These are phyloP conservation scores for Solanum hybrid DNA, from an alignment of 305 asterid genomes.

Conservation along the genomic window DNA sequence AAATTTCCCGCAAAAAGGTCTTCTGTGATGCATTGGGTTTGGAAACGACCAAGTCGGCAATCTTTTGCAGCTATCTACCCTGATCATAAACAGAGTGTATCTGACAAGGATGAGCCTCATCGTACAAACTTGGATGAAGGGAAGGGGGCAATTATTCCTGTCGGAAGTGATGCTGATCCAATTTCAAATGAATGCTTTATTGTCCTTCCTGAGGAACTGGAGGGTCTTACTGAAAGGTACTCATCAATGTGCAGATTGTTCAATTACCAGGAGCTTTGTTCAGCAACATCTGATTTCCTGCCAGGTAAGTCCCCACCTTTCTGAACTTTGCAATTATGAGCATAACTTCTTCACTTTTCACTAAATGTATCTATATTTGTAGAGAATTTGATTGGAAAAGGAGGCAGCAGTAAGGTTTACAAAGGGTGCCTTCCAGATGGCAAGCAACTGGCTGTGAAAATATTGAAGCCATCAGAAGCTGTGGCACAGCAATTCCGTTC, in stretches of 20 bases:
- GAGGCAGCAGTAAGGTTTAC: constrained; percentile 85
- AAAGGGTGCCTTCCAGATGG: constrained; percentile 59
- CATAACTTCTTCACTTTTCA: not conserved
- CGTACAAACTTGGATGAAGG: constrained; percentile 23
- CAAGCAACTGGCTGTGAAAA: constrained; percentile 63
- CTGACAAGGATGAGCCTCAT: constrained; percentile 24
- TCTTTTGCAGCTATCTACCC: constrained; percentile 61
- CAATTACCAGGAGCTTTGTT: constrained; percentile 58
- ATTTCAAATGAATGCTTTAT: constrained; percentile 11
- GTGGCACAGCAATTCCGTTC: constrained; percentile 61
- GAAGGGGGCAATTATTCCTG: constrained; percentile 29
- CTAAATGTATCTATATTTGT: constrained; percentile 19
- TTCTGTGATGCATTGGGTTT: constrained; percentile 43
- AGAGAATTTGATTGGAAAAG: constrained; percentile 77
- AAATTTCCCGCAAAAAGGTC: constrained; percentile 35
- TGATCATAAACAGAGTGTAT: constrained; percentile 43
- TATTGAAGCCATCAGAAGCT: constrained; percentile 61
- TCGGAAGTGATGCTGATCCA: constrained; percentile 20
- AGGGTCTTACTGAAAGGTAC: constrained; percentile 46
- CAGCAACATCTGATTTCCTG: constrained; percentile 57
- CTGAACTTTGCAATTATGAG: not conserved
- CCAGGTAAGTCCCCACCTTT: constrained; percentile 37
- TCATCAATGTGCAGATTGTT: constrained; percentile 44
- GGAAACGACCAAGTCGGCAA: constrained; percentile 46
- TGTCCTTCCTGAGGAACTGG: constrained; percentile 35